Evolutionary conservation across 169 alveolate species (phyloP), one percentile per base, ranked within the genome.

Genomic region (Eimeria sp.): DNA sequence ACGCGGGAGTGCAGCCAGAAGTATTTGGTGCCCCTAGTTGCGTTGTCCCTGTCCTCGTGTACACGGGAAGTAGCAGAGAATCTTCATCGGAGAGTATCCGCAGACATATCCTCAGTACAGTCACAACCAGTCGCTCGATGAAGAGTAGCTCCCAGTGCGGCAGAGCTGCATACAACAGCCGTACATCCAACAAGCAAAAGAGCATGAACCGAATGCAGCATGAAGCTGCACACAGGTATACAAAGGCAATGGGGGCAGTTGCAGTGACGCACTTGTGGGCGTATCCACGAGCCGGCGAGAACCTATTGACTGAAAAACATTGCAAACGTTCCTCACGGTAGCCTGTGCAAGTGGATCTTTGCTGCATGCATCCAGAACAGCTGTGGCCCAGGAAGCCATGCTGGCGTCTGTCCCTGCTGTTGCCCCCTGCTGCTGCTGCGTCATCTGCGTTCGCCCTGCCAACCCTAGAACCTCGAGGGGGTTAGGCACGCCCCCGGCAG

Each of bases 111-210:
- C 91, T 49, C 86, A 92, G 96, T 18, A 86, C 70, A 22, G 92
- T 61, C 54, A 80, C 96, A 72, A 92, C 88, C 73, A 92, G 96
- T 63, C 96, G 96, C 86, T 92, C 96, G 43, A 92, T 92, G 75
- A 92, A 80, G n/a, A 92, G 92, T 54, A 92, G 86, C 72, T 92
- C 96, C 91, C 91, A 83, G 91, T 83, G 91, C 16, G 91, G 91
- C 22, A 83, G 76, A 58, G 75, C 91, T 83, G 91, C 91, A 83
- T 11, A 76, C 91, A 83, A 40, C 30, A 83, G 43, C 27, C 57
- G 34, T 57, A 30, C 54, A 83, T 40, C 49, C 70, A 54, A 58
- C 22, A 83, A 20, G 51, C 91, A 61, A 43, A 83, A 34, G 57
- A 51, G 3, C 57, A 73, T 73, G 83, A 40, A 25, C 83, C 83